phyloP scores from a whole-genome alignment of 192 early-diverging fungal genomes.

The Spinellus fusiger region DNA sequence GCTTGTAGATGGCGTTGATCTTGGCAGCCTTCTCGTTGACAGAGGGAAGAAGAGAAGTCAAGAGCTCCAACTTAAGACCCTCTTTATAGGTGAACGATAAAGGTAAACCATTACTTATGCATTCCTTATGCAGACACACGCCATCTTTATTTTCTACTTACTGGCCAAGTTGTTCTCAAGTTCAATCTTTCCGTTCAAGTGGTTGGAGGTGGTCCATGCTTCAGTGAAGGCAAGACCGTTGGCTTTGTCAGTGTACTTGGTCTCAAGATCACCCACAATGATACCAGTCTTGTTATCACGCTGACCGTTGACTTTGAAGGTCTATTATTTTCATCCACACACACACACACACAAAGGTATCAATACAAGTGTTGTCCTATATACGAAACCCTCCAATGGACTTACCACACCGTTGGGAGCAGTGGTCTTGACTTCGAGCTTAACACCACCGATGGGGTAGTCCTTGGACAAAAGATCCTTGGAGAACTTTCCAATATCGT shows the following conservation, averaged over 20 bases:
- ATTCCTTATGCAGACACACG: no score
- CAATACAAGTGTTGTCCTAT: not conserved
- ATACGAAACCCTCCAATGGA: conserved; percentile 15
- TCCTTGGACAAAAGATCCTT: conserved; percentile 97
- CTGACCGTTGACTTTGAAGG: conserved; percentile 90
- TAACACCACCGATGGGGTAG: conserved; percentile 86
- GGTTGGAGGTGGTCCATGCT: conserved; percentile 94
- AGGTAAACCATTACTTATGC: not conserved
- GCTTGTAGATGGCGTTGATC: conserved; percentile 90
- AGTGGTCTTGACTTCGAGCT: conserved; percentile 97
- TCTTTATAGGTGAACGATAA: conserved; percentile 27
- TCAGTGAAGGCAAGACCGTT: conserved; percentile 95
- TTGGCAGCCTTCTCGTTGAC: conserved; percentile 76
- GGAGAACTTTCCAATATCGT: conserved; percentile 91
- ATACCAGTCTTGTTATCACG: conserved; percentile 94
- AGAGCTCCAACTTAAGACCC: conserved; percentile 93
- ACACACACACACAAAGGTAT: not conserved
- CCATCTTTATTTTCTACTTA: no score
- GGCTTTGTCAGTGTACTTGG: conserved; percentile 93
- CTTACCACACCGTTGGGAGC: conserved; percentile 93
- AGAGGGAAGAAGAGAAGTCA: conserved; percentile 77
- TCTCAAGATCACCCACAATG: conserved; percentile 95
- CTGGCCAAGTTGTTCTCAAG: conserved; percentile 87
- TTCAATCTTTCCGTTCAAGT: conserved; percentile 89
- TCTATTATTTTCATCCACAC: conserved; percentile 49